Conservation (phyloP, 257 asterid species). For the Nicotiana noctiflora region DNA sequence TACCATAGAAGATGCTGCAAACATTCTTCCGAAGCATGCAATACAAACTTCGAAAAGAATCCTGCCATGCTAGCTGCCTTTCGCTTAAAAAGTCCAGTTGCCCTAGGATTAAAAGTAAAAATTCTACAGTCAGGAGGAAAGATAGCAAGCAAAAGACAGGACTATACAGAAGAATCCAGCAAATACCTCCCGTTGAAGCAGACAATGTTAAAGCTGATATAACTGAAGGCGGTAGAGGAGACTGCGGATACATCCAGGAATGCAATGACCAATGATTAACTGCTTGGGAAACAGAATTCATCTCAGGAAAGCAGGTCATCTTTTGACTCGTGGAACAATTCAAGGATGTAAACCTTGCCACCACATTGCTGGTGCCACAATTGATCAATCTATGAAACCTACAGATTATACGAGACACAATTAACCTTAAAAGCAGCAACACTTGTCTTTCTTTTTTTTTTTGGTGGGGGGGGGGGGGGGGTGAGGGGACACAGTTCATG, state of each 20-base stretch:
- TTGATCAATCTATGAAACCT: conserved; percentile 83
- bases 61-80: conserved; percentile 84
- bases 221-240: conserved; percentile 60
- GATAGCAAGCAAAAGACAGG: conserved; percentile 12
- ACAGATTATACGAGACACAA: conserved; percentile 13
- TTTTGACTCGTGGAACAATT: conserved; percentile 22
- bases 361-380: conserved; percentile 35
- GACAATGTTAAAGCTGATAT: conserved; percentile 67
- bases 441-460: too few species aligned
- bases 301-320: conserved; percentile 25
- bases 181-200: conserved; percentile 56
- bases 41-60: conserved; percentile 83
- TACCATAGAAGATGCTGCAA: conserved; percentile 86
- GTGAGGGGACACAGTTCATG: background rate
- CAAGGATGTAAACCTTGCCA: conserved; percentile 23
- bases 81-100: conserved; percentile 63
- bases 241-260: conserved; percentile 96
- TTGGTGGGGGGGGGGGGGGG: too few species aligned
- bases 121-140: background rate
- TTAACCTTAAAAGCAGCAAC: conserved; percentile 10
- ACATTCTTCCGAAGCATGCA: conserved; percentile 72
- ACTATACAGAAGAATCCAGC: conserved; percentile 2
- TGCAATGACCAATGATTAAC: conserved; percentile 22
- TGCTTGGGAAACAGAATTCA: conserved; percentile 27
- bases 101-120: conserved; percentile 31